phyloP scores from a whole-genome alignment of 2,329 filamentous ascomycete species.

The Paecilomyces niveus region DNA sequence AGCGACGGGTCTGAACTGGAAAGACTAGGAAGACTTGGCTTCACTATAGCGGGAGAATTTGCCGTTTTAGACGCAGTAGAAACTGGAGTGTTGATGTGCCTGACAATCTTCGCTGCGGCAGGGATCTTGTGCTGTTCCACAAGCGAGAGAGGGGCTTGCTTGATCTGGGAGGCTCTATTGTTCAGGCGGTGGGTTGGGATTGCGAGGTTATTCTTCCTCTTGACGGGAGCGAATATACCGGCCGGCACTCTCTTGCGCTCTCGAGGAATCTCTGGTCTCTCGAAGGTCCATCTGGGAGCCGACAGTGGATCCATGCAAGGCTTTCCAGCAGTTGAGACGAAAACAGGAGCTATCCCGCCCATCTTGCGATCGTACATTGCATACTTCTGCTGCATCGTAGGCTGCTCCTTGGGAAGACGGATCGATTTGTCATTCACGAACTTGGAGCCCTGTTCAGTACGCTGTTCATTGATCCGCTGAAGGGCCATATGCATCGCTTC shows the following conservation, averaged over 20 bases:
- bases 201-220: conserved; percentile 28
- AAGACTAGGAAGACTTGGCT: not conserved
- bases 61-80: not conserved
- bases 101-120: conserved; percentile 7
- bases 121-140: conserved; percentile 35
- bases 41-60: not conserved
- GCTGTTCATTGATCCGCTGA: conserved; percentile 51
- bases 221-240: conserved; percentile 13
- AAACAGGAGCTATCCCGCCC: conserved; percentile 21
- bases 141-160: conserved; percentile 31
- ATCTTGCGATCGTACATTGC: conserved; percentile 24
- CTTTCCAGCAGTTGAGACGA: conserved; percentile 7
- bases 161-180: conserved; percentile 30
- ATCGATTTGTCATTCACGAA: conserved; percentile 40
- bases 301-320: not conserved
- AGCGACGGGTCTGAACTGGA: conserved; percentile 7
- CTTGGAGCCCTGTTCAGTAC: conserved; percentile 50
- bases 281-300: conserved; percentile 16
- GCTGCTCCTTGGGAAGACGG: conserved; percentile 22
- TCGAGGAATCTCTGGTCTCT: conserved; percentile 15
- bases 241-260: conserved; percentile 29
- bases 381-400: conserved; percentile 22
- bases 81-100: not conserved
- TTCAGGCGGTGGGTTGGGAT: conserved; percentile 36
- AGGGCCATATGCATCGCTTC: conserved; percentile 52